These are phyloP conservation scores for Fusarium drepaniforme DNA, from an alignment of 2,329 filamentous ascomycete species.

Conservation along the genomic window DNA sequence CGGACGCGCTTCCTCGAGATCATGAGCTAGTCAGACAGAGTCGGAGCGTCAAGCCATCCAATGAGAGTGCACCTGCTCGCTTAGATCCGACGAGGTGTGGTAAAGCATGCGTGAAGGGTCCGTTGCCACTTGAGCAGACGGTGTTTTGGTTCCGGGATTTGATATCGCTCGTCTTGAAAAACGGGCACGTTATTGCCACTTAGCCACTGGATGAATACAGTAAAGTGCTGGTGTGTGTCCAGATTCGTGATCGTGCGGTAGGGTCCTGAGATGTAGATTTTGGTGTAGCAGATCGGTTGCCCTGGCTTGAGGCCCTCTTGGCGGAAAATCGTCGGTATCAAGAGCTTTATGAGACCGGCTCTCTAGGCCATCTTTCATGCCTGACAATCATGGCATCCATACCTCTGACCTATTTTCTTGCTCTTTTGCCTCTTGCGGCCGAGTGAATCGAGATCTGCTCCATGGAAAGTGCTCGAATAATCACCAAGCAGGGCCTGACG, in stretches of 20 bases:
- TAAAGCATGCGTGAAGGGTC: slow-evolving; percentile 9
- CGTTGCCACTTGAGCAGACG: slow-evolving; percentile 27
- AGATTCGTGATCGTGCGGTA: slow-evolving; percentile 6
- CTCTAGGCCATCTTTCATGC: not conserved
- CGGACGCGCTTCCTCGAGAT: slow-evolving; percentile 44
- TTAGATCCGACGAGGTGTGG: slow-evolving; percentile 25
- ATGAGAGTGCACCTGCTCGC: slow-evolving; percentile 22
- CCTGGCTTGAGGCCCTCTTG: not conserved
- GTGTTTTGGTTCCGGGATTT: not conserved
- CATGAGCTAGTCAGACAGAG: slow-evolving; percentile 22
- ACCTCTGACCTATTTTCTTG: not conserved
- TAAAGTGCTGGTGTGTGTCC: not conserved
- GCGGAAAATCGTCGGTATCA: slow-evolving; percentile 10
- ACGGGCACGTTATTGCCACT: slow-evolving; percentile 23
- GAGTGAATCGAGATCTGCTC: slow-evolving; percentile 17
- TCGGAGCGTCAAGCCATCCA: slow-evolving; percentile 21
- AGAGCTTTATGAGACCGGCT: slow-evolving; percentile 9
- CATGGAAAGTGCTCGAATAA: slow-evolving; percentile 31
- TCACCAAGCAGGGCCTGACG: slow-evolving; percentile 3
- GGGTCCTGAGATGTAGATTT: slow-evolving; percentile 2
- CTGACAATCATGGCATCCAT: slow-evolving; percentile 8
- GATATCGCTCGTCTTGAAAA: slow-evolving; percentile 5
- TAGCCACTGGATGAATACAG: slow-evolving; percentile 17
- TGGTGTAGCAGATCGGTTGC: slow-evolving; percentile 20
- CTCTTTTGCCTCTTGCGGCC: not conserved